Conservation (phyloP, 2,329 filamentous ascomycete species). For the Phaeosphaeriaceae sp. region DNA sequence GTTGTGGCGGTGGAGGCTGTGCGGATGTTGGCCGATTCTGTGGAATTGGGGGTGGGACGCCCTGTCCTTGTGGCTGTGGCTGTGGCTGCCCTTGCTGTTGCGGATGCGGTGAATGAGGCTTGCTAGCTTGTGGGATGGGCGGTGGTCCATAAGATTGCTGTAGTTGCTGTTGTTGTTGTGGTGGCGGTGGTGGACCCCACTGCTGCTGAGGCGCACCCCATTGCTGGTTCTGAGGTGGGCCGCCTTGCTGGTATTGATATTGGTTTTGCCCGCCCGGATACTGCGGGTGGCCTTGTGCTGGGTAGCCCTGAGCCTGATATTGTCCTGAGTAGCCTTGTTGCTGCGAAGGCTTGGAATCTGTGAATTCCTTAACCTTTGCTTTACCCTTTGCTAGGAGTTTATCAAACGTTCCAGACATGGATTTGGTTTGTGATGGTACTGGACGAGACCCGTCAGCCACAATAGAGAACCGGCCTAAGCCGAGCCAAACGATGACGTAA, state of each 20-base stretch:
- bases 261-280: background rate
- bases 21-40: conserved; percentile 35
- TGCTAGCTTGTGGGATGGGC: conserved; percentile 39
- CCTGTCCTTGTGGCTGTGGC: conserved; percentile 4
- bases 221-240: conserved; percentile 24
- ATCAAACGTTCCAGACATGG: conserved; percentile 40
- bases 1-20: conserved; percentile 39
- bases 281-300: conserved; percentile 11
- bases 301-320: conserved; percentile 26
- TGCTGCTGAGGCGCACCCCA: conserved; percentile 26
- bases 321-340: conserved; percentile 28
- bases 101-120: conserved; percentile 35
- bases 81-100: too few relatives aligned
- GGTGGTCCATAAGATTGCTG: conserved; percentile 32
- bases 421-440: conserved; percentile 7
- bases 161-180: conserved; percentile 30
- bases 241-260: conserved; percentile 24
- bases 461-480: conserved; percentile 12
- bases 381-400: conserved; percentile 47
- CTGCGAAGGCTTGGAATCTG: conserved; percentile 29
- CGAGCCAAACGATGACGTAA: conserved; percentile 15
- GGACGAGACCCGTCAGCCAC: conserved; percentile 1
- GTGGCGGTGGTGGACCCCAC: conserved; percentile 11
- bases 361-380: conserved; percentile 44
- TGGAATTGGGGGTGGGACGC: conserved; percentile 26